phyloP scores from a whole-genome alignment of 805 yeast species.

The Komagataella ulmi region DNA sequence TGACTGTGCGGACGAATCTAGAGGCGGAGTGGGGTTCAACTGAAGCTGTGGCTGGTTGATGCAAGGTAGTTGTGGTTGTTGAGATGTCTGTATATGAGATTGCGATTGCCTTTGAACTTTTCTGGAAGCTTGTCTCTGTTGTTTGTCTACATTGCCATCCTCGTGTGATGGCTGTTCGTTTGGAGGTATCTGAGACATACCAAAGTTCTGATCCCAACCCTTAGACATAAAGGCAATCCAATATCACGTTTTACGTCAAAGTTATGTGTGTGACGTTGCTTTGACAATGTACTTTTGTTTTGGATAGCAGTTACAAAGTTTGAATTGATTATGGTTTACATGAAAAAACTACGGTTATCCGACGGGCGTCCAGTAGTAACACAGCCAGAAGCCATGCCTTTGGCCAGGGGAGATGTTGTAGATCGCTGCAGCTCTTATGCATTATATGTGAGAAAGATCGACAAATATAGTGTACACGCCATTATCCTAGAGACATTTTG shows the following conservation, averaged over 20 bases:
- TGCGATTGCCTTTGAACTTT: background rate
- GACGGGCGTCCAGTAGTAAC: background rate
- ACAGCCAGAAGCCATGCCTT: background rate
- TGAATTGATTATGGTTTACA: background rate
- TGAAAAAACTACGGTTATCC: background rate
- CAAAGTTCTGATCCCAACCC: background rate
- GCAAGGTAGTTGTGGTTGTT: background rate
- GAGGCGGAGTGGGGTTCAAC: background rate
- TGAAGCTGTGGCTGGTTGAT: background rate
- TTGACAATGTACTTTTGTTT: background rate
- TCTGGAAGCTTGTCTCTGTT: background rate
- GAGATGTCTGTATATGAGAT: background rate
- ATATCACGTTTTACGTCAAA: background rate
- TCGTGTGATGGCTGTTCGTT: background rate
- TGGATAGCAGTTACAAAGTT: background rate
- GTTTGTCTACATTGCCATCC: background rate
- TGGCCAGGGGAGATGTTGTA: background rate
- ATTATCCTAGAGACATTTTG: no score
- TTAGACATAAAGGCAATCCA: background rate
- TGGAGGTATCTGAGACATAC: background rate
- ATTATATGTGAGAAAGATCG: background rate
- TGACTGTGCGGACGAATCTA: background rate
- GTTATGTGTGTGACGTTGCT: background rate
- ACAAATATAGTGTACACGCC: background rate
- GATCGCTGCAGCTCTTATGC: background rate